phyloP scores from a whole-genome alignment of 2,329 filamentous ascomycete genomes.

The Colletotrichum nymphaeae region DNA sequence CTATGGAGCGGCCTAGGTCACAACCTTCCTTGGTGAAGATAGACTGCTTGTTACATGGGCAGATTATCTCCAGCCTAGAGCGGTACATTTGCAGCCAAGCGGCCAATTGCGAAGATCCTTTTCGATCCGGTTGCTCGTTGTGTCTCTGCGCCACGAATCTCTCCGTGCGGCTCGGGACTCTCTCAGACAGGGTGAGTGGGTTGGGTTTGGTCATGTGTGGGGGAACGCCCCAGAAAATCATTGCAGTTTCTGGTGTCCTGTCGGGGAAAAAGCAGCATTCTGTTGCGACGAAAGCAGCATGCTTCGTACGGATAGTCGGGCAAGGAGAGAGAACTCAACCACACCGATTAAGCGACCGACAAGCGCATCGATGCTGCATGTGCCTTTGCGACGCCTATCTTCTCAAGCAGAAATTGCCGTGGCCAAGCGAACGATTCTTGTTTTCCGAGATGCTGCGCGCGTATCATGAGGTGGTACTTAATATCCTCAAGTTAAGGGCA shows the following conservation, averaged over 20 bases:
- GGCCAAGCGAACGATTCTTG: not conserved
- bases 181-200: not conserved
- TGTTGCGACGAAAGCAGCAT: not conserved
- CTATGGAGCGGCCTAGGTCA: slow-evolving; percentile 8
- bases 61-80: slow-evolving; percentile 20
- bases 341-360: not conserved
- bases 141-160: slow-evolving; percentile 2
- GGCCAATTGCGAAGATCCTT: not conserved
- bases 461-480: slow-evolving; percentile 29
- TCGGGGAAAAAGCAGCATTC: not conserved
- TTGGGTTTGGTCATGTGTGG: not conserved
- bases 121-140: not conserved
- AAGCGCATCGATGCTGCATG: not conserved
- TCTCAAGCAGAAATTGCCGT: not conserved
- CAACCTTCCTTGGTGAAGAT: not conserved
- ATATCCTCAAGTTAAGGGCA: slow-evolving; percentile 33
- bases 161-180: not conserved
- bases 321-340: not conserved
- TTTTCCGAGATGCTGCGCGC: not conserved
- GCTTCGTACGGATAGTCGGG: not conserved
- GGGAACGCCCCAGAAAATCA: not conserved
- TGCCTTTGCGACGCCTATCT: not conserved
- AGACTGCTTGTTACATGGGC: not conserved
- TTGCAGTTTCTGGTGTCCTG: not conserved
- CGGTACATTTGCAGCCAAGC: not conserved